A percentile compares a stretch with the other conserved stretches of the same genome.
Evolutionary conservation across 805 yeast genomes (phyloP).

Genomic region (Candida insectorum): DNA sequence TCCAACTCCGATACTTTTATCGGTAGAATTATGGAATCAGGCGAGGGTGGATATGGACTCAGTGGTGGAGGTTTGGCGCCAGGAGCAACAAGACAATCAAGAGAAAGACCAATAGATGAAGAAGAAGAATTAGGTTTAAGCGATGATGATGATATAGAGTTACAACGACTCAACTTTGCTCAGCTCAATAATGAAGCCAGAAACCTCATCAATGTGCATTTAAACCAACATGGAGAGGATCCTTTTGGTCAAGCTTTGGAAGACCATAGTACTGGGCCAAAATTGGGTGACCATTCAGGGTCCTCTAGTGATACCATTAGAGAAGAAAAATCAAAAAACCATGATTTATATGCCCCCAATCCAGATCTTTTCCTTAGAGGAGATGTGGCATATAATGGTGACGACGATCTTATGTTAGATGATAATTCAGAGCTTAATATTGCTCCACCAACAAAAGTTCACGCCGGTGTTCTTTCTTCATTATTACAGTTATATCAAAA

Average conservation of each 20-base stretch:
- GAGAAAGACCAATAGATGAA: constrained; percentile 21
- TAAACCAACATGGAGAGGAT: constrained; percentile 20
- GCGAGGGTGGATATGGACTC: constrained; percentile 18
- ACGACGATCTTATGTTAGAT: constrained; percentile 31
- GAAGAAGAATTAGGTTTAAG: constrained; percentile 28
- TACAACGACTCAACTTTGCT: constrained; percentile 41
- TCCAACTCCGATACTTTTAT: constrained; percentile 35
- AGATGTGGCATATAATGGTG: constrained; percentile 17
- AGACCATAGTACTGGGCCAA: background rate
- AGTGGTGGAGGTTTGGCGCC: constrained; percentile 44
- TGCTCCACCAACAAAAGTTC: constrained; percentile 52
- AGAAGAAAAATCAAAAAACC: constrained; percentile 2
- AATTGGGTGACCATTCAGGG: constrained; percentile 2
- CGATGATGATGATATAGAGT: constrained; percentile 36
- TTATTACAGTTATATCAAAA: constrained; percentile 67
- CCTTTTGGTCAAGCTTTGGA: background rate
- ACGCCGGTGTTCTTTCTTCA: constrained; percentile 84
- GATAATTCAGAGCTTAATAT: constrained; percentile 31
- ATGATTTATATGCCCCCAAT: constrained; percentile 35
- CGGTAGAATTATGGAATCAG: constrained; percentile 31
- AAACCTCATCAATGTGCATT: constrained; percentile 50
- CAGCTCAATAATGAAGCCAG: constrained; percentile 51
- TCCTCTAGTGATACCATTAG: constrained; percentile 11
- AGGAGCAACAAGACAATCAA: constrained; percentile 25
- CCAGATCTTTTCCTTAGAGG: constrained; percentile 41